Percentiles rank a stretch among this genome's conserved stretches.
Conservation (phyloP, 1,139 yeast genomes). For the Protomyces gravidus region DNA sequence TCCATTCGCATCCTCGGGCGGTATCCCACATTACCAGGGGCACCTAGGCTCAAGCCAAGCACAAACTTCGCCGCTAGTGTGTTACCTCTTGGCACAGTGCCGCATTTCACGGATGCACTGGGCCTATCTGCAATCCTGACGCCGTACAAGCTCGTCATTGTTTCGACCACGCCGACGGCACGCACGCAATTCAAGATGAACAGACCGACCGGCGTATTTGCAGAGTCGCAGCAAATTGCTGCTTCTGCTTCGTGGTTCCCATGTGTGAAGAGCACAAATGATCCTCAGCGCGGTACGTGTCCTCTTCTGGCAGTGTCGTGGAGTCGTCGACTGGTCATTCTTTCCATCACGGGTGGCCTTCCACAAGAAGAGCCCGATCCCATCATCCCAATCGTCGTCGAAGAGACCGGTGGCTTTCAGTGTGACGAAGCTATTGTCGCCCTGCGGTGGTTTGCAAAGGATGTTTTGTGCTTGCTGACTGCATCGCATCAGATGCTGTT, state of each 20-base stretch:
- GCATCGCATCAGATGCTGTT: constrained; percentile 49
- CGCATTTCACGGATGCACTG: constrained; percentile 52
- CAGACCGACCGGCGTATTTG: constrained; percentile 13
- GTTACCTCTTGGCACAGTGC: constrained; percentile 54
- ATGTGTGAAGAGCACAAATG: neutral
- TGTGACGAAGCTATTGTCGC: constrained; percentile 49
- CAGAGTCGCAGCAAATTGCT: constrained; percentile 5
- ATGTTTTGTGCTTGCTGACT: constrained; percentile 51
- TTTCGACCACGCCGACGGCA: constrained; percentile 54
- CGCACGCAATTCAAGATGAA: constrained; percentile 49
- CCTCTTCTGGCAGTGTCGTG: constrained; percentile 66
- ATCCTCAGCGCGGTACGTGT: constrained; percentile 22
- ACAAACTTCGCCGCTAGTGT: constrained; percentile 46
- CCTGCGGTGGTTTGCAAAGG: constrained; percentile 58
- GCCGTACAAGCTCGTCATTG: constrained; percentile 49
- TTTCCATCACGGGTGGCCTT: constrained; percentile 50
- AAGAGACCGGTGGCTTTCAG: constrained; percentile 1
- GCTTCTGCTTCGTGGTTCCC: constrained; percentile 24
- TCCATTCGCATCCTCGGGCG: constrained; percentile 55
- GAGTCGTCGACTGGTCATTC: constrained; percentile 54
- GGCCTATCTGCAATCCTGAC: constrained; percentile 64
- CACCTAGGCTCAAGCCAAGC: constrained; percentile 36
- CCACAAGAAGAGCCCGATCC: neutral
- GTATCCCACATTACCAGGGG: constrained; percentile 35
- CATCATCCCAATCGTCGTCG: constrained; percentile 31